Evolutionary conservation across 2,329 filamentous ascomycete genomes (phyloP), one percentile per base, ranked within the genome.

Genomic region (Paraconiothyrium sp.): DNA sequence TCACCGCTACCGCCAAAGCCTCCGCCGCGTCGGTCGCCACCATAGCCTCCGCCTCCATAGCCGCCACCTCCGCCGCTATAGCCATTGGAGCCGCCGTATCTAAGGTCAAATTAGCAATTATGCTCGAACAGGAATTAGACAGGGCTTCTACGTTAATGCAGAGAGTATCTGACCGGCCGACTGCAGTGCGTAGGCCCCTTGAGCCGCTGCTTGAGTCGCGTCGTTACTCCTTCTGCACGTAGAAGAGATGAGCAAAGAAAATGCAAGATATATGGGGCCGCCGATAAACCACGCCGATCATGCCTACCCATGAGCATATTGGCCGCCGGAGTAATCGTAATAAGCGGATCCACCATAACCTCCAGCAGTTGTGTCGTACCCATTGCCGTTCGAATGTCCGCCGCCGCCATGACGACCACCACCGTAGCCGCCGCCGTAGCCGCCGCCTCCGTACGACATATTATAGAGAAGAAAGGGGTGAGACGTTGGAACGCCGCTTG

Each of bases 1-100:
- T 99, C 95, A 80, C 94, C 94, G 69, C 93, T 92, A 69, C 86
- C 90, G 67, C 86, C 89, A 59, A 86, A 82, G 22, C 72, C 69
- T 27, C 67, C 66, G 22, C 66, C 67, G 41, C 67, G 64, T 41
- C 61, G 57, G 32, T 54, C 54, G 13, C 61, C 59, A 41, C 63
- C 64, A 49, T 67, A 63, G 34, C 70, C 74, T 30, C 71, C 75
- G 20, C 62, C 60, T 41, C 63, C 71, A 37, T 64, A 57, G 24
- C 70, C 64, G 58, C 66, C 67, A 34, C 67, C 73, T 35, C 54
- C 54, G 34, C 54, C 44, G 46, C 49, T 70, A 64, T 73, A 75
- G 41, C 76, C 73, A 60, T 75, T 72, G 61, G 75, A 72, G 44
- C 72, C 72, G 58, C 76, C 68, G 58, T 68, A 69, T 52, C 67